Percentiles rank a stretch among this genome's conserved stretches.
Evolutionary conservation across 805 yeast genomes (phyloP).

Genomic region (Vanderwaltozyma yarrowii): DNA sequence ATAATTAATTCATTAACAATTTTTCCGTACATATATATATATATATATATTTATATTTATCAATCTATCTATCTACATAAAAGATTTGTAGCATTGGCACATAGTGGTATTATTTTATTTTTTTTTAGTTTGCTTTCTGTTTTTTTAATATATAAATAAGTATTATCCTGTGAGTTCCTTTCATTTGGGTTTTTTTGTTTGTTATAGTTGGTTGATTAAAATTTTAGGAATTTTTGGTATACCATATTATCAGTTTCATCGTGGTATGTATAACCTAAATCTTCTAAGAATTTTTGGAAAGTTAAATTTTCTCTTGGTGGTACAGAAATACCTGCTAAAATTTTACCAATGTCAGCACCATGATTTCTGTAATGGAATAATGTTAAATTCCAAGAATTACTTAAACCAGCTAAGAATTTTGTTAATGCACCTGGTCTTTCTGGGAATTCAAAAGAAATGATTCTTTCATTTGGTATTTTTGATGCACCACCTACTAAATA

Average conservation of each 20-base stretch:
- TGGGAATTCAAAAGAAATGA: slow-evolving; percentile 87
- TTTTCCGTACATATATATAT: background rate
- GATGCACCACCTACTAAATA: slow-evolving; percentile 92
- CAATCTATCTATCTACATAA: too few species aligned
- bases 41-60: too few species aligned
- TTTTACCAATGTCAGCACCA: slow-evolving; percentile 91
- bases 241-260: slow-evolving; percentile 84
- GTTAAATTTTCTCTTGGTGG: slow-evolving; percentile 59
- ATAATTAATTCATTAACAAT: slow-evolving; percentile 1
- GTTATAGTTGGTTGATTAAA: slow-evolving; percentile 16
- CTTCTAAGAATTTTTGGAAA: slow-evolving; percentile 57
- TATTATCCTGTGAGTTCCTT: too few species aligned
- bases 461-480: slow-evolving; percentile 58
- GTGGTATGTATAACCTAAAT: slow-evolving; percentile 61
- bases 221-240: slow-evolving; percentile 65
- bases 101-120: too few species aligned
- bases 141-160: too few species aligned
- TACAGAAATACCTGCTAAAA: slow-evolving; percentile 80
- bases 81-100: too few species aligned
- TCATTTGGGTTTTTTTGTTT: background rate
- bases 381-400: slow-evolving; percentile 82
- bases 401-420: slow-evolving; percentile 61
- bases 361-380: slow-evolving; percentile 95
- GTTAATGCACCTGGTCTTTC: slow-evolving; percentile 94
- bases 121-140: too few species aligned